These are phyloP conservation scores for Colletotrichum kahawae DNA, from an alignment of 2,329 filamentous ascomycete genomes.

Conservation along the genomic window DNA sequence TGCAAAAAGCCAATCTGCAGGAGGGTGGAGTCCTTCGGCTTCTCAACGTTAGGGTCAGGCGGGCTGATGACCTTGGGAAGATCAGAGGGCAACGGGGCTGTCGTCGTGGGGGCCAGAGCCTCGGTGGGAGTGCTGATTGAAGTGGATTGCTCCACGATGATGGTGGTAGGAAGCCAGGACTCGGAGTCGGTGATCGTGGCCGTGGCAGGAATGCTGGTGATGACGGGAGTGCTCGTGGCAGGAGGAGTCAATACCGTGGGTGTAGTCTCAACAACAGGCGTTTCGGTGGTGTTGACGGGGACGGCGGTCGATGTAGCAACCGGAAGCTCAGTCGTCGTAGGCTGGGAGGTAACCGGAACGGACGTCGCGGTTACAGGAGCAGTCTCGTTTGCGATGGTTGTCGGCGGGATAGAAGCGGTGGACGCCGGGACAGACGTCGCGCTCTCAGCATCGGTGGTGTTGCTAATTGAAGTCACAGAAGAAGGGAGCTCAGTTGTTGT, in stretches of 20 bases:
- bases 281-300: slow-evolving; percentile 15
- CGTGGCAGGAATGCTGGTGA: slow-evolving; percentile 46
- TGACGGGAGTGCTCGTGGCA: slow-evolving; percentile 14
- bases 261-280: slow-evolving; percentile 7
- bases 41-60: slow-evolving; percentile 55
- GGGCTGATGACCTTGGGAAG: slow-evolving; percentile 81
- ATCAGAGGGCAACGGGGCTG: slow-evolving; percentile 64
- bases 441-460: neutral
- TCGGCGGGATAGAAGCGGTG: slow-evolving; percentile 1
- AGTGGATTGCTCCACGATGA: slow-evolving; percentile 59
- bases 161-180: slow-evolving; percentile 63
- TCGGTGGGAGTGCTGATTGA: slow-evolving; percentile 43
- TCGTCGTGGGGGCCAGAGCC: slow-evolving; percentile 43
- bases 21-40: slow-evolving; percentile 69
- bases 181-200: slow-evolving; percentile 48
- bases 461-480: slow-evolving; percentile 3
- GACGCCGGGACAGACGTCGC: neutral
- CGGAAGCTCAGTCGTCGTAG: neutral
- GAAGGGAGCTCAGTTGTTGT: slow-evolving; percentile 9
- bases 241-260: neutral
- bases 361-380: neutral
- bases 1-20: slow-evolving; percentile 87
- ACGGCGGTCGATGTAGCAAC: slow-evolving; percentile 3
- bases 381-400: slow-evolving; percentile 10
- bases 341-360: neutral